phyloP scores from a whole-genome alignment of 345 rosid species.

The Eucalyptus dawsonii region DNA sequence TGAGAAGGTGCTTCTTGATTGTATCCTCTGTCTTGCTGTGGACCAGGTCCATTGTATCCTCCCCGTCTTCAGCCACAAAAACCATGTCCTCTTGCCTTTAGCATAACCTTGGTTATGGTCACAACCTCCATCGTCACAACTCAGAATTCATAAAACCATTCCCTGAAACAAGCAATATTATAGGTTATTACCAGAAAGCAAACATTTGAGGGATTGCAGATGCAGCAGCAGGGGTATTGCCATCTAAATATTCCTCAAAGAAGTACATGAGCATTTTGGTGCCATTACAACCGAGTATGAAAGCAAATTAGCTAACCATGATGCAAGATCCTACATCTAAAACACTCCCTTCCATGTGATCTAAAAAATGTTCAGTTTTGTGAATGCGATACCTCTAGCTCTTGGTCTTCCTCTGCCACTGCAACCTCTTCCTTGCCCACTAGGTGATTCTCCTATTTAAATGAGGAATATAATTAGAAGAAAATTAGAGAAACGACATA shows the following conservation, averaged over 20 bases:
- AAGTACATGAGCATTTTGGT: background rate
- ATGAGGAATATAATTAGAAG: background rate
- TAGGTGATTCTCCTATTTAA: conserved; percentile 52
- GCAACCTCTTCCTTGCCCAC: conserved; percentile 53
- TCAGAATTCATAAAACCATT: no score
- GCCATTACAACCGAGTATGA: background rate
- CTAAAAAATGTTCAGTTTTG: background rate
- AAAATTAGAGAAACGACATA: background rate
- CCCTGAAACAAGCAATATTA: no score
- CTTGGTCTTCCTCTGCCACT: conserved; percentile 45
- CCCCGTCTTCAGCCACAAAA: conserved; percentile 70
- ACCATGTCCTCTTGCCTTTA: conserved; percentile 72
- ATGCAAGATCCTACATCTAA: background rate
- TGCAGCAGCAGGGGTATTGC: background rate
- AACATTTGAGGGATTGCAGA: background rate
- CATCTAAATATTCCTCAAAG: background rate
- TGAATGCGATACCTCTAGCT: background rate
- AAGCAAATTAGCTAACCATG: background rate
- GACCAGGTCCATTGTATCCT: conserved; percentile 71
- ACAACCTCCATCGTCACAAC: no score
- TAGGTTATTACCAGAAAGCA: background rate
- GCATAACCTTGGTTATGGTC: conserved; percentile 28
- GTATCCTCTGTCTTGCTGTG: conserved; percentile 56
- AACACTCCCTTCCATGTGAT: background rate
- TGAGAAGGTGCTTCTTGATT: conserved; percentile 39